Percentiles rank a stretch among this genome's conserved stretches.
phyloP scores from a whole-genome alignment of 805 yeast species.

The Candida lessepsii region DNA sequence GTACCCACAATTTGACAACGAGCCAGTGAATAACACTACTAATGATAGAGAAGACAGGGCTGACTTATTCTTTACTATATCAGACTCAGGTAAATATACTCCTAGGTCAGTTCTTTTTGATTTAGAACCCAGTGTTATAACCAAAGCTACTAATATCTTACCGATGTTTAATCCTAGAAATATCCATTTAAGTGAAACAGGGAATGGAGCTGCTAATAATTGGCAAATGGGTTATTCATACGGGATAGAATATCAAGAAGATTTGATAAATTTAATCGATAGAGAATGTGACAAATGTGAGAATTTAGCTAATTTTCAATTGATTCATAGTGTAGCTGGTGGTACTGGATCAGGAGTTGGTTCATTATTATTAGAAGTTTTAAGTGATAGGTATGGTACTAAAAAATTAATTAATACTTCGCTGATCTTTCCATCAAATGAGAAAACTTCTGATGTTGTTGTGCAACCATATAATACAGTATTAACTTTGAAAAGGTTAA shows the following conservation, averaged over 20 bases:
- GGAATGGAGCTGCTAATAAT: conserved; percentile 93
- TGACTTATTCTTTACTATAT: conserved; percentile 76
- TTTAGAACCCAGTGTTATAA: conserved; percentile 85
- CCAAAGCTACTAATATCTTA: conserved; percentile 51
- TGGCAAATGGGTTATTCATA: conserved; percentile 90
- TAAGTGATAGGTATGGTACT: conserved; percentile 73
- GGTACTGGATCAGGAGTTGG: conserved; percentile 99
- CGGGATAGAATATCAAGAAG: conserved; percentile 67
- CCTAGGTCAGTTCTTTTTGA: conserved; percentile 88
- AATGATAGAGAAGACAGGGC: conserved; percentile 59
- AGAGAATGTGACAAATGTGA: conserved; percentile 90
- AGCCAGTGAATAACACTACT: conserved; percentile 11
- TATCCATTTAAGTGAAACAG: conserved; percentile 72
- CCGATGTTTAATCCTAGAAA: conserved; percentile 82
- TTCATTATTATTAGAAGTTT: conserved; percentile 69
- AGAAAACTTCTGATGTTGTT: conserved; percentile 86
- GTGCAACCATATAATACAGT: conserved; percentile 95
- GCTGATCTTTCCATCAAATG: conserved; percentile 81
- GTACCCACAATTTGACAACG: conserved; percentile 18
- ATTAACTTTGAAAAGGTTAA: conserved; percentile 74
- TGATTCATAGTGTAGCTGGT: conserved; percentile 94
- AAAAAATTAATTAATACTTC: conserved; percentile 83
- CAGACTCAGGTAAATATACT: conserved; percentile 74
- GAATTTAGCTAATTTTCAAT: conserved; percentile 83
- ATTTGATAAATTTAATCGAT: conserved; percentile 79